phyloP scores from a whole-genome alignment of 768 basidiomycete species.

The Hericium erinaceus region DNA sequence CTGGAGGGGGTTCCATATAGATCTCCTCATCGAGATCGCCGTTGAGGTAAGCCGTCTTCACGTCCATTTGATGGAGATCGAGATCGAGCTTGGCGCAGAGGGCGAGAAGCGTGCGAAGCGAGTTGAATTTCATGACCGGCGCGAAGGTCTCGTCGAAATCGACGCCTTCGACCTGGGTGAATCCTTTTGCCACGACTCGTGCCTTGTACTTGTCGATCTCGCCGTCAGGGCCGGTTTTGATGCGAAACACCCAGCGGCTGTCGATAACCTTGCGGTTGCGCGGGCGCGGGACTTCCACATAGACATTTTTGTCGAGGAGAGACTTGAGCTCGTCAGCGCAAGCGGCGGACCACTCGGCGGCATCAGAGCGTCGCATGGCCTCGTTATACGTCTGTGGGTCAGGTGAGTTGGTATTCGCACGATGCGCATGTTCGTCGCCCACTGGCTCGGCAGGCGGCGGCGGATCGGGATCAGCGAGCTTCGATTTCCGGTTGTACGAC shows the following conservation, averaged over 20 bases:
- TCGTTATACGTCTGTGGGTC: neutral
- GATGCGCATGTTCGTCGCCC: neutral
- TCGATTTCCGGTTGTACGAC: neutral
- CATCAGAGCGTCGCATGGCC: neutral
- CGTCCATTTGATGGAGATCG: neutral
- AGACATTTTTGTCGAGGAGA: neutral
- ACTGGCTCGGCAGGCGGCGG: too few species aligned
- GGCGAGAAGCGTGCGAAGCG: slow-evolving; percentile 27
- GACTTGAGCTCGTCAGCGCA: neutral
- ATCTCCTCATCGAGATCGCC: neutral
- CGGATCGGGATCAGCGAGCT: too few species aligned
- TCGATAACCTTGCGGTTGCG: neutral
- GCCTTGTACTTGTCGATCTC: slow-evolving; percentile 24
- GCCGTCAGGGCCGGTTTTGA: slow-evolving; percentile 21
- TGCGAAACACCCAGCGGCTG: slow-evolving; percentile 19
- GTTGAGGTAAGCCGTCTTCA: neutral
- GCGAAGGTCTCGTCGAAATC: slow-evolving; percentile 36
- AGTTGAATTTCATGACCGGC: slow-evolving; percentile 30
- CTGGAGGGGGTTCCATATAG: neutral
- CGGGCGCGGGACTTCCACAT: neutral
- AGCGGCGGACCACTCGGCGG: neutral
- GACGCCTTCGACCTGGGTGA: slow-evolving; percentile 28
- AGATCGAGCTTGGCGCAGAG: slow-evolving; percentile 3
- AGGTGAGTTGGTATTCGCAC: neutral
- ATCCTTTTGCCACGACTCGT: slow-evolving; percentile 33